A percentile compares a stretch with the other conserved stretches of the same genome.
Evolutionary conservation across 176 grass and related monocot species (phyloP).

Genomic region (Chrysopogon serrulatus): DNA sequence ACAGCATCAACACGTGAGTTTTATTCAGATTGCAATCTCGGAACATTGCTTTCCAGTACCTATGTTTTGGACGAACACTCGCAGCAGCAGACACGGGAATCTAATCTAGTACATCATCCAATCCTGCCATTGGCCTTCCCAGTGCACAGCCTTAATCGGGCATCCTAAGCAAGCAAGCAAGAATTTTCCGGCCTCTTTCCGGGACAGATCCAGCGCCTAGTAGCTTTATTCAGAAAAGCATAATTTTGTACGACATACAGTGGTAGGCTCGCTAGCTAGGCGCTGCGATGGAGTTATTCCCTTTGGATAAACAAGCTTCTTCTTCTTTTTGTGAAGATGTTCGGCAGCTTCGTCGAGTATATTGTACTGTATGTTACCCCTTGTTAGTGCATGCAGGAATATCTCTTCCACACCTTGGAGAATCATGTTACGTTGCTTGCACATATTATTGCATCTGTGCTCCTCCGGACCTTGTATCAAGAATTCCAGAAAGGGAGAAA

Average conservation of each 20-base stretch:
- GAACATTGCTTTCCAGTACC: not conserved
- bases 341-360: conserved; percentile 14
- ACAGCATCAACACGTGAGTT: conserved; percentile 12
- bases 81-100: not conserved
- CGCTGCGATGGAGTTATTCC: not conserved
- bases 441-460: conserved; percentile 19
- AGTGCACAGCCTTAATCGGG: conserved; percentile 7
- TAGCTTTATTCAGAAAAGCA: conserved; percentile 18
- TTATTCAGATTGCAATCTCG: not conserved
- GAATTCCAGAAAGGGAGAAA: conserved; percentile 11
- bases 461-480: not conserved
- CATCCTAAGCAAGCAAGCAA: not conserved
- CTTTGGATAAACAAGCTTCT: not conserved
- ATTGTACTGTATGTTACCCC: not conserved
- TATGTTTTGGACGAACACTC: conserved; percentile 4
- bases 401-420: not conserved
- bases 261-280: not conserved
- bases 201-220: not conserved
- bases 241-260: not conserved
- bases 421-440: not conserved
- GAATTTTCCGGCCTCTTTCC: conserved; percentile 22
- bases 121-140: conserved; percentile 1
- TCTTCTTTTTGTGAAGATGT: not conserved
- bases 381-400: conserved; percentile 22
- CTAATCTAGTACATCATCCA: conserved; percentile 1